A percentile compares a stretch with the other conserved stretches of the same genome.
phyloP scores from a whole-genome alignment of 2,329 filamentous ascomycete species.

The Knoxdaviesia capensis region DNA sequence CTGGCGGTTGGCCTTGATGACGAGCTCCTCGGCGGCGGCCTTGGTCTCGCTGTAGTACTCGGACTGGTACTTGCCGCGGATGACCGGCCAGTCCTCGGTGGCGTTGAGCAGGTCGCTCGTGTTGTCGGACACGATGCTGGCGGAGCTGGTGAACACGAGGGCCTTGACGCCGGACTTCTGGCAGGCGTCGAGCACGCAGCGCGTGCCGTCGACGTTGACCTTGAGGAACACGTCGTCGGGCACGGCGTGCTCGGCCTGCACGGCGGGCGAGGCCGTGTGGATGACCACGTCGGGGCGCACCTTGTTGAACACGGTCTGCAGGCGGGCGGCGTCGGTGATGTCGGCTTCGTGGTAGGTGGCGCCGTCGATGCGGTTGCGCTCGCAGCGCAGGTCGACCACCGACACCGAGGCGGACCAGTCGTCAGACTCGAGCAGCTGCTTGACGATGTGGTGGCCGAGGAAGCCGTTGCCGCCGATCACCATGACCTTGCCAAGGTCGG shows the following conservation, averaged over 20 bases:
- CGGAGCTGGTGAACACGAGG: slow-evolving; percentile 80
- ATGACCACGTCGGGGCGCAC: slow-evolving; percentile 66
- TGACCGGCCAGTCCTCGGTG: slow-evolving; percentile 63
- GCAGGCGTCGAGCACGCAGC: slow-evolving; percentile 55
- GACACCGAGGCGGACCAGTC: slow-evolving; percentile 33
- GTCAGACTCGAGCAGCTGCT: slow-evolving; percentile 37
- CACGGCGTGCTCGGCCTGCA: slow-evolving; percentile 29
- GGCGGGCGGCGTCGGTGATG: slow-evolving; percentile 45
- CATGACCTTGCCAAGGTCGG: slow-evolving; percentile 45
- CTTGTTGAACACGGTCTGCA: slow-evolving; percentile 42
- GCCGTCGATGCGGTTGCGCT: slow-evolving; percentile 41
- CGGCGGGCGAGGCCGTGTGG: slow-evolving; percentile 64
- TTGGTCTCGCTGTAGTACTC: slow-evolving; percentile 89
- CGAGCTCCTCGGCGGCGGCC: slow-evolving; percentile 64
- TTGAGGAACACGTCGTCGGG: slow-evolving; percentile 46
- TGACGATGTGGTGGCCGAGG: slow-evolving; percentile 64
- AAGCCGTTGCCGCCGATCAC: slow-evolving; percentile 74
- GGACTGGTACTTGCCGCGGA: slow-evolving; percentile 47
- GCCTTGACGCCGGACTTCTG: slow-evolving; percentile 51
- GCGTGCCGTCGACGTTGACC: slow-evolving; percentile 79
- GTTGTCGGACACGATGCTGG: slow-evolving; percentile 74
- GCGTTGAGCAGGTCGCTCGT: slow-evolving; percentile 61
- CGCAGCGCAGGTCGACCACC: slow-evolving; percentile 53
- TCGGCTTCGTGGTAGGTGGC: slow-evolving; percentile 54
- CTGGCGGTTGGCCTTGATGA: slow-evolving; percentile 53